A percentile compares a stretch with the other conserved stretches of the same genome.
Evolutionary conservation across 192 early-diverging fungal genomes (phyloP).

Genomic region (Coemansia aciculifera): DNA sequence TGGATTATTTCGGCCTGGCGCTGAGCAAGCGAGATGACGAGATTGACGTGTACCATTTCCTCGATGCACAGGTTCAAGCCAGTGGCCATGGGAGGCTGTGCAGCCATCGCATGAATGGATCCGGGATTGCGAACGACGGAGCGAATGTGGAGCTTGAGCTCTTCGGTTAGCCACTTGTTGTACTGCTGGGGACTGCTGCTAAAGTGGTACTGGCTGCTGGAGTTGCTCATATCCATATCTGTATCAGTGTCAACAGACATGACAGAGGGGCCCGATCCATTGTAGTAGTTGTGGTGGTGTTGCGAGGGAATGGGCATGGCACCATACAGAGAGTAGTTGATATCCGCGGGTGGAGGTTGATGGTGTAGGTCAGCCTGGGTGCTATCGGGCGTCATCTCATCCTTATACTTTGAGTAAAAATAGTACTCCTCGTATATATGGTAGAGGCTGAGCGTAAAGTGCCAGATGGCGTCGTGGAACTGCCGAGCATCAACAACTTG

Average conservation of each 20-base stretch:
- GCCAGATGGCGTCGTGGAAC: conserved; percentile 53
- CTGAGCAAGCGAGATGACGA: conserved; percentile 43
- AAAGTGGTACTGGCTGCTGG: neutral
- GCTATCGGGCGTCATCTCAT: conserved; percentile 33
- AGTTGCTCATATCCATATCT: conserved; percentile 15
- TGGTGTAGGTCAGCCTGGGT: conserved; percentile 12
- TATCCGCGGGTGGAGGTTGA: neutral
- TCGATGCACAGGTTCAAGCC: conserved; percentile 42
- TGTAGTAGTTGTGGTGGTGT: neutral
- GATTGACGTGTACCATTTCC: conserved; percentile 49
- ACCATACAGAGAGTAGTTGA: neutral
- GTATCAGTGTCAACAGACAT: conserved; percentile 15
- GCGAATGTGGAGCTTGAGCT: conserved; percentile 51
- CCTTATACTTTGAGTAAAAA: conserved; percentile 46
- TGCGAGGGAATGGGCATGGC: conserved; percentile 19
- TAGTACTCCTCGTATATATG: conserved; percentile 54
- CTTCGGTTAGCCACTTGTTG: conserved; percentile 36
- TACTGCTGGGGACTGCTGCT: conserved; percentile 32
- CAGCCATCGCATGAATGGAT: conserved; percentile 22
- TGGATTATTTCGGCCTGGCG: conserved; percentile 53
- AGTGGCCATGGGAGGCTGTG: conserved; percentile 39
- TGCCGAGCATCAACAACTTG: conserved; percentile 25
- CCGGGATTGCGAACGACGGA: conserved; percentile 31
- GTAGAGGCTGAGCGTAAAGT: conserved; percentile 50
- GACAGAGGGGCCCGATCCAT: neutral